Evolutionary conservation across 768 basidiomycete genomes (phyloP).

Genomic region (Amyloporia xantha): DNA sequence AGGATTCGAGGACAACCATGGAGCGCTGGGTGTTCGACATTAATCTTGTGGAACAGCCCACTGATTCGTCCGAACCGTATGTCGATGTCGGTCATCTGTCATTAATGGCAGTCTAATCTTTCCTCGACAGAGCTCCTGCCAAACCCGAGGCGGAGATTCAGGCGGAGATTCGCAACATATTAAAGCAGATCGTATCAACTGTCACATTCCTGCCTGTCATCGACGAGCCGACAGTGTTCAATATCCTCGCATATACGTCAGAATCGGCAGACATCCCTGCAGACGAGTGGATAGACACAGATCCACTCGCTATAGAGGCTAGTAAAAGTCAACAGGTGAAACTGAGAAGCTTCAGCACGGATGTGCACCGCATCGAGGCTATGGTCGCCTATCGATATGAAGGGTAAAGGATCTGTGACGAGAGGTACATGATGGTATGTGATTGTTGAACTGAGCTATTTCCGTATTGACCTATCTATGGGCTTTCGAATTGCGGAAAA

Average conservation of each 20-base stretch:
- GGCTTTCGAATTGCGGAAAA: no score
- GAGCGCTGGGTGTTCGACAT: constrained; percentile 99
- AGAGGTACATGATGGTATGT: neutral
- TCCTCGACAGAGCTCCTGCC: constrained; percentile 36
- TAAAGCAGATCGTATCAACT: constrained; percentile 97
- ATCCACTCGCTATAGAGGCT: constrained; percentile 87
- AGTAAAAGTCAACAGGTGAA: constrained; percentile 93
- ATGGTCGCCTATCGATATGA: constrained; percentile 98
- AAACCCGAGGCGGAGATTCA: constrained; percentile 89
- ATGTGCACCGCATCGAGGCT: constrained; percentile 95
- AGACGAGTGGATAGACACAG: constrained; percentile 94
- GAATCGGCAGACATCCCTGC: constrained; percentile 89
- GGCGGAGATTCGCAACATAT: constrained; percentile 93
- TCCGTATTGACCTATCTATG: neutral
- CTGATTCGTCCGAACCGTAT: constrained; percentile 41
- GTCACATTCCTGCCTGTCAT: constrained; percentile 96
- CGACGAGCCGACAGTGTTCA: constrained; percentile 94
- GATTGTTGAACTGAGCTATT: constrained; percentile 1
- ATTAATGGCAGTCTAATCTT: neutral
- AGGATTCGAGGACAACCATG: constrained; percentile 84
- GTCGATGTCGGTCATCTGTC: constrained; percentile 18
- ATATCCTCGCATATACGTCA: constrained; percentile 92
- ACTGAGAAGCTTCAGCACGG: constrained; percentile 93
- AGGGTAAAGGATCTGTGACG: constrained; percentile 36
- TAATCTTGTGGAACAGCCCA: constrained; percentile 65